These are phyloP conservation scores for Neonectria faginata DNA, from an alignment of 2,329 filamentous ascomycete species.

Conservation along the genomic window DNA sequence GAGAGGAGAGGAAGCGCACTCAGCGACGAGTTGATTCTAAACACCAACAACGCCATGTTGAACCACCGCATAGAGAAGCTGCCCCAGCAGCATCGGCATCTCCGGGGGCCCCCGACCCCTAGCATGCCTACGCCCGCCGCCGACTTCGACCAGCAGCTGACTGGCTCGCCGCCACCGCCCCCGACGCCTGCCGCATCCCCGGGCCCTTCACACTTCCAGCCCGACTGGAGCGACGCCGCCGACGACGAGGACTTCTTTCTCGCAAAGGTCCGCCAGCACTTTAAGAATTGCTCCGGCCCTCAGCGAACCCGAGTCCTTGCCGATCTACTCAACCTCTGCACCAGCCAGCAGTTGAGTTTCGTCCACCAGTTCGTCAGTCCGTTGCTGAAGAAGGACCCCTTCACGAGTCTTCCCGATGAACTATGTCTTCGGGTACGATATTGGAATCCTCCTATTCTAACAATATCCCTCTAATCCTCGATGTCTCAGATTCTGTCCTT, in stretches of 20 bases:
- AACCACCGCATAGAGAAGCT: conserved; percentile 65
- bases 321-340: conserved; percentile 92
- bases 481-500: conserved; percentile 85
- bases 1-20: conserved; percentile 70
- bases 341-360: conserved; percentile 94
- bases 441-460: not conserved
- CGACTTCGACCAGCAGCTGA: conserved; percentile 71
- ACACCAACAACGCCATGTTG: conserved; percentile 58
- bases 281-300: conserved; percentile 79
- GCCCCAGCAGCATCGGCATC: conserved; percentile 52
- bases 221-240: conserved; percentile 81
- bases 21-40: conserved; percentile 68
- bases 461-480: conserved; percentile 13
- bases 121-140: conserved; percentile 74
- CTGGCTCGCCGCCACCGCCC: conserved; percentile 71
- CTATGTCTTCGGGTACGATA: conserved; percentile 83
- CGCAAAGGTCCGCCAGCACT: conserved; percentile 81
- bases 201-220: conserved; percentile 69
- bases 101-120: conserved; percentile 72
- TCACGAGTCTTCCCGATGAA: conserved; percentile 91
- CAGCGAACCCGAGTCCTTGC: conserved; percentile 86
- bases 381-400: conserved; percentile 94
- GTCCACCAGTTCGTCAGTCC: conserved; percentile 97
- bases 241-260: conserved; percentile 87
- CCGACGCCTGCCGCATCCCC: conserved; percentile 75